phyloP scores from a whole-genome alignment of 2,329 filamentous ascomycete species.

The Apiospora phragmitis region DNA sequence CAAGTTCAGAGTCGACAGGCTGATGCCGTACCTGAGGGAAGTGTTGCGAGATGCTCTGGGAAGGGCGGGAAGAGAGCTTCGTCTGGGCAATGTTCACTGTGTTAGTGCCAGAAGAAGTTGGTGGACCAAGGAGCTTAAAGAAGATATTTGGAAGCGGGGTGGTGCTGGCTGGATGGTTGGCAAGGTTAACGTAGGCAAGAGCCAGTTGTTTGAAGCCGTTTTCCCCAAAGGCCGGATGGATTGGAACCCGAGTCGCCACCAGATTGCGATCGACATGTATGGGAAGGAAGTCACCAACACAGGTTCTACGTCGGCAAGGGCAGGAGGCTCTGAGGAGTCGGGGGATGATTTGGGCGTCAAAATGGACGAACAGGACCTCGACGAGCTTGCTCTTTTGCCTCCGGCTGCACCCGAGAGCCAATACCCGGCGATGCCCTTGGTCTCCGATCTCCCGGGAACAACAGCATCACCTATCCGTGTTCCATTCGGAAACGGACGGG shows the following conservation, averaged over 20 bases:
- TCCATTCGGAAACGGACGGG: slow-evolving; percentile 81
- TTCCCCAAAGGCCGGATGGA: slow-evolving; percentile 74
- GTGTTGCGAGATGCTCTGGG: slow-evolving; percentile 78
- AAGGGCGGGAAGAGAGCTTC: slow-evolving; percentile 63
- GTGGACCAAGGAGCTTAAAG: slow-evolving; percentile 87
- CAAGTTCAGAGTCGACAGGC: slow-evolving; percentile 77
- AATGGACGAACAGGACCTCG: slow-evolving; percentile 28
- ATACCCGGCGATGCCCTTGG: slow-evolving; percentile 82
- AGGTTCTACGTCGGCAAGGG: neutral
- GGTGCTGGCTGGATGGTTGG: slow-evolving; percentile 95
- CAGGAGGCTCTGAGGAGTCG: neutral
- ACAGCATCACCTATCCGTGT: slow-evolving; percentile 94
- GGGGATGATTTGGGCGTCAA: neutral
- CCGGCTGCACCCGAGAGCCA: slow-evolving; percentile 71
- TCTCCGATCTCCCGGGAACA: slow-evolving; percentile 86
- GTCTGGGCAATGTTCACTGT: slow-evolving; percentile 83
- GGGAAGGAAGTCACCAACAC: slow-evolving; percentile 16
- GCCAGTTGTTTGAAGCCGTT: slow-evolving; percentile 81
- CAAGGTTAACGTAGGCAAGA: slow-evolving; percentile 98
- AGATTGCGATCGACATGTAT: slow-evolving; percentile 36
- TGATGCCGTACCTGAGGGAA: slow-evolving; percentile 83
- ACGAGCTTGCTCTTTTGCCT: slow-evolving; percentile 66
- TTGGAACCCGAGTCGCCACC: slow-evolving; percentile 36
- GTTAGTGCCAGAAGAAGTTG: slow-evolving; percentile 85
- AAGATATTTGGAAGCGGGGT: slow-evolving; percentile 80